Evolutionary conservation across 2,329 filamentous ascomycete species (phyloP).

Genomic region (Ophiostoma angusticollis): DNA sequence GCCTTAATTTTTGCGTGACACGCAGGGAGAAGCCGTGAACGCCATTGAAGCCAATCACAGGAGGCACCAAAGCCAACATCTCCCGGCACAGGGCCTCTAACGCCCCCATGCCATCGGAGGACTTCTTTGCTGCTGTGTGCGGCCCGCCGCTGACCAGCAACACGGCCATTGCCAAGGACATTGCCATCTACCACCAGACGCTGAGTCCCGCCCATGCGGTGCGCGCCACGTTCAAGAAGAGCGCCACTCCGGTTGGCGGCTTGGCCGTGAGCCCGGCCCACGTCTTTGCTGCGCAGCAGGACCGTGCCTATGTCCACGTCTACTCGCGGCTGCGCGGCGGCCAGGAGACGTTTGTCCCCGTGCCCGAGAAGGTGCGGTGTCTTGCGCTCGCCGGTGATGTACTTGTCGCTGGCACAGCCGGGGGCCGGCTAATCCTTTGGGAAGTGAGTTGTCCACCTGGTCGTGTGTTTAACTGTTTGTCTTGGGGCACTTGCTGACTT

Average conservation of each 20-base stretch:
- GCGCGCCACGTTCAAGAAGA: constrained; percentile 80
- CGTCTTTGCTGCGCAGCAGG: constrained; percentile 80
- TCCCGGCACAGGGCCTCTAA: neutral
- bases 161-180: constrained; percentile 54
- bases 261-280: constrained; percentile 71
- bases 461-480: constrained; percentile 9
- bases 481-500: constrained; percentile 6
- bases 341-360: constrained; percentile 78
- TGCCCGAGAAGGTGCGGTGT: constrained; percentile 75
- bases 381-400: constrained; percentile 60
- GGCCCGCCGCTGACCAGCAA: constrained; percentile 42
- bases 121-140: constrained; percentile 45
- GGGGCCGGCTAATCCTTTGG: constrained; percentile 81
- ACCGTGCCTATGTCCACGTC: constrained; percentile 86
- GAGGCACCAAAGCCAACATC: neutral
- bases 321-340: constrained; percentile 74
- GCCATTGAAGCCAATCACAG: constrained; percentile 5
- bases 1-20: no score
- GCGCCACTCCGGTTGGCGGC: constrained; percentile 64
- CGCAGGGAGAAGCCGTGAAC: no score
- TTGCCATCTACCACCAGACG: constrained; percentile 76
- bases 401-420: constrained; percentile 67
- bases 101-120: constrained; percentile 43
- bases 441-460: constrained; percentile 52
- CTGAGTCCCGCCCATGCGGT: constrained; percentile 66